Base-by-base conservation (phyloP, 116 monocot genomes). In the Papilionanthe hybrid region DNA sequence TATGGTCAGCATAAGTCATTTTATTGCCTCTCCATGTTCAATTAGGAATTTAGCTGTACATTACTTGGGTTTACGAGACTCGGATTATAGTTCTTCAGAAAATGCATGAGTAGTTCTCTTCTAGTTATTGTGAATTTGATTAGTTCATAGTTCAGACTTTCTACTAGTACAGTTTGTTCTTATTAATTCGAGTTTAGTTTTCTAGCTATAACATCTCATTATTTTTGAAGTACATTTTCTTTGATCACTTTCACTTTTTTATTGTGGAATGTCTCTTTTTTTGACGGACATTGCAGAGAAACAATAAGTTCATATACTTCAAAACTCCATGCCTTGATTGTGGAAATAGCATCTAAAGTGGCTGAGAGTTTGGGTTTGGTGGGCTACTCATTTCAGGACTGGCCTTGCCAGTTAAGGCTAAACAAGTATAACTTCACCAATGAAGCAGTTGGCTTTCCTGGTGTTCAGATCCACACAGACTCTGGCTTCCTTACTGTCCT, bases 391-490 rank as follows among this genome's bases (percentile, higher is more conserved):
- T 92, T 92, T 41, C 5, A 81, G 13, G 89, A 81, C 0, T 92
- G 91, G 91, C 79, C 87, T 2, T 85, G 89, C 81, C 89, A 89
- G 57, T 85, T 89, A 11, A 78, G 89, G 23, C 29, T 89, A 8
- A 92, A 92, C 87, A 87, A 79, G 79, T 92, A 92, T 69, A 78
- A 80, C 47, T 92, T 89, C 83, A 80, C 81, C 0, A 44, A 85
- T 29, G 87, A 84, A 29, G 78, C 87, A 4, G 85, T 92, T 4
- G 91, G 91, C 4, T 87, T 85, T 29, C 20, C 77, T 22, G 91
- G 89, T 11, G 89, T 89, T 10, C 85, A 85, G 73, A 82, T 84
- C 74, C 91, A 92, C 82, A 92, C 91, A 0, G 91, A 92, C 66
- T 82, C 82, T 2, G 78, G 84, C 43, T 92, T 89, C 84, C 83